A percentile compares a stretch with the other conserved stretches of the same genome.
phyloP scores from a whole-genome alignment of 768 basidiomycete genomes.

The Termitomyces sp. region DNA sequence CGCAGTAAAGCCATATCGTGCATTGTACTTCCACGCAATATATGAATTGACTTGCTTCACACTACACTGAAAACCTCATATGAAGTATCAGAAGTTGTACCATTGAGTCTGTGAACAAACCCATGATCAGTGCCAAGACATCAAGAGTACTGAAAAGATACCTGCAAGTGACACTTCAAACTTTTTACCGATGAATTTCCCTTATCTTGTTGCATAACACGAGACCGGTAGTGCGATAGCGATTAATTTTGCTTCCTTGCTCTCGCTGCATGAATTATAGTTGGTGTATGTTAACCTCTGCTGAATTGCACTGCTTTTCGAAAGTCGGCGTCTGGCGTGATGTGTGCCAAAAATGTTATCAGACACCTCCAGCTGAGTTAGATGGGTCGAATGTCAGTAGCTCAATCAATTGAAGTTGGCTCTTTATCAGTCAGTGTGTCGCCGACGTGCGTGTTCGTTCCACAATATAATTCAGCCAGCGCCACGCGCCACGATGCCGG shows the following conservation, averaged over 20 bases:
- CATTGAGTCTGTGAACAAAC: background rate
- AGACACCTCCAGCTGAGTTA: background rate
- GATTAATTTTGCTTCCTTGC: too few relatives aligned
- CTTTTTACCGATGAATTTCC: constrained; percentile 6
- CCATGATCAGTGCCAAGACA: background rate
- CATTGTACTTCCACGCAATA: background rate
- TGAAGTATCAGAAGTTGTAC: background rate
- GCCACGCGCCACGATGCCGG: background rate
- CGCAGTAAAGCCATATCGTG: background rate
- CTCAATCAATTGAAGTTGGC: too few relatives aligned
- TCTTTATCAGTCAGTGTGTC: too few relatives aligned
- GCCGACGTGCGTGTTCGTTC: background rate
- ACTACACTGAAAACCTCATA: background rate
- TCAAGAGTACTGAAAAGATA: background rate
- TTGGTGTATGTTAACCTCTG: background rate
- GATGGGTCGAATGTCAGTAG: background rate
- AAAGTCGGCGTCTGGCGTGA: background rate
- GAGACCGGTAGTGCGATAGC: background rate
- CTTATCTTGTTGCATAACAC: constrained; percentile 3
- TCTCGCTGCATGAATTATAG: background rate
- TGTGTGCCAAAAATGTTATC: too few relatives aligned
- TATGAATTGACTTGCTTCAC: background rate
- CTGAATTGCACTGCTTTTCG: too few relatives aligned
- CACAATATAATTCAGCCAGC: background rate
- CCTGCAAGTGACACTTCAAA: background rate